These are phyloP conservation scores for Suillus americanus DNA, from an alignment of 768 basidiomycete species.

Conservation along the genomic window DNA sequence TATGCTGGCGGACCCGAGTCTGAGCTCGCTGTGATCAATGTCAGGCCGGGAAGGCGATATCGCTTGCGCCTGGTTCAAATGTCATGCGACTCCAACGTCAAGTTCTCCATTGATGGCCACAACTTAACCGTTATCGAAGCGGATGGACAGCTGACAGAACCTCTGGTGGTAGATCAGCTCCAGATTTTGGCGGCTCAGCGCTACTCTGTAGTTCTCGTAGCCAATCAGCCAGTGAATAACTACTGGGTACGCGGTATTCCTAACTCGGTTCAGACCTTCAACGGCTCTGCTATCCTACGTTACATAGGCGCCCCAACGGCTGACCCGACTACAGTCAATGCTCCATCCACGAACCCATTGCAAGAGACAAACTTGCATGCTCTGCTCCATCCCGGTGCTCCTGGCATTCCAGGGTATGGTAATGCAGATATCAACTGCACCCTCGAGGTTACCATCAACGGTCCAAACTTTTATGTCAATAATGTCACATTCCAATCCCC, in stretches of 20 bases:
- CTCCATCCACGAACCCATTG: slow-evolving; percentile 23
- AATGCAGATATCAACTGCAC: slow-evolving; percentile 41
- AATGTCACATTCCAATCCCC: slow-evolving; percentile 22
- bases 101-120: slow-evolving; percentile 47
- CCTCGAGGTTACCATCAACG: slow-evolving; percentile 9
- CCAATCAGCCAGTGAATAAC: slow-evolving; percentile 34
- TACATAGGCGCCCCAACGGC: slow-evolving; percentile 41
- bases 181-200: slow-evolving; percentile 37
- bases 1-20: slow-evolving; percentile 28
- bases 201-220: slow-evolving; percentile 30
- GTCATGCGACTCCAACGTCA: slow-evolving; percentile 43
- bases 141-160: slow-evolving; percentile 40
- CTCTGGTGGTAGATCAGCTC: slow-evolving; percentile 40
- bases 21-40: slow-evolving; percentile 35
- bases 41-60: slow-evolving; percentile 34
- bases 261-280: neutral
- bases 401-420: slow-evolving; percentile 37
- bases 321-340: slow-evolving; percentile 40
- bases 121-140: slow-evolving; percentile 45
- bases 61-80: slow-evolving; percentile 37
- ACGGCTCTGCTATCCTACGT: slow-evolving; percentile 47
- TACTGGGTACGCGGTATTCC: slow-evolving; percentile 54
- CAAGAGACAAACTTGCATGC: slow-evolving; percentile 30
- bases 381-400: slow-evolving; percentile 30
- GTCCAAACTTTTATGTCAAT: slow-evolving; percentile 14